phyloP scores from a whole-genome alignment of 2,329 filamentous ascomycete genomes.

The Clonostachys byssicola region DNA sequence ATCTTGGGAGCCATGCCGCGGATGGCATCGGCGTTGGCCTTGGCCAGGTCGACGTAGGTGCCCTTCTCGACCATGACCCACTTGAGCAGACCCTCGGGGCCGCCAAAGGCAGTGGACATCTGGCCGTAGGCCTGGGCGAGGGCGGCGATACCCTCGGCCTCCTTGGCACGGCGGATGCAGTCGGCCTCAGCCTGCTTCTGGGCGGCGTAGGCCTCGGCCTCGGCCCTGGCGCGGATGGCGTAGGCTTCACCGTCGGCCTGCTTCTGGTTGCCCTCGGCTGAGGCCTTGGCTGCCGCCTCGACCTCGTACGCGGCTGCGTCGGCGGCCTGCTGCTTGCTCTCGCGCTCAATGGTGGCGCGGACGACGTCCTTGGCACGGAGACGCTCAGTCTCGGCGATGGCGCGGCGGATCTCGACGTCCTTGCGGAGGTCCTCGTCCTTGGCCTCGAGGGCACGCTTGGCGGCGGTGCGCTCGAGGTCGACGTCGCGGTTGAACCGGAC shows the following conservation, averaged over 20 bases:
- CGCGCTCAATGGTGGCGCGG: slow-evolving; percentile 66
- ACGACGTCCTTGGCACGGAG: slow-evolving; percentile 75
- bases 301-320: slow-evolving; percentile 63
- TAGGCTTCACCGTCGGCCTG: slow-evolving; percentile 46
- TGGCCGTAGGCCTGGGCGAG: slow-evolving; percentile 79
- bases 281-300: slow-evolving; percentile 54
- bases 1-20: slow-evolving; percentile 83
- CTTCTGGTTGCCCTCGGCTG: slow-evolving; percentile 34
- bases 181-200: slow-evolving; percentile 53
- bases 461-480: slow-evolving; percentile 71
- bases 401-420: slow-evolving; percentile 73
- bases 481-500: slow-evolving; percentile 70
- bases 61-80: slow-evolving; percentile 86
- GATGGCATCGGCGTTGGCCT: slow-evolving; percentile 73
- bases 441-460: slow-evolving; percentile 67
- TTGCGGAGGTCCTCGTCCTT: slow-evolving; percentile 78
- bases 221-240: slow-evolving; percentile 39
- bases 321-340: slow-evolving; percentile 65
- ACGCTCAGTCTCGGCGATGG: slow-evolving; percentile 75
- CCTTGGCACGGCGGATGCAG: slow-evolving; percentile 59
- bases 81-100: slow-evolving; percentile 72
- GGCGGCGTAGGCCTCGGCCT: slow-evolving; percentile 28
- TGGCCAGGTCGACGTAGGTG: slow-evolving; percentile 72
- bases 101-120: slow-evolving; percentile 69
- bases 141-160: slow-evolving; percentile 72